A percentile compares a stretch with the other conserved stretches of the same genome.
These are phyloP conservation scores for Zygosaccharomyces pseudobailii DNA, from an alignment of 1,139 yeast genomes.

Conservation along the genomic window DNA sequence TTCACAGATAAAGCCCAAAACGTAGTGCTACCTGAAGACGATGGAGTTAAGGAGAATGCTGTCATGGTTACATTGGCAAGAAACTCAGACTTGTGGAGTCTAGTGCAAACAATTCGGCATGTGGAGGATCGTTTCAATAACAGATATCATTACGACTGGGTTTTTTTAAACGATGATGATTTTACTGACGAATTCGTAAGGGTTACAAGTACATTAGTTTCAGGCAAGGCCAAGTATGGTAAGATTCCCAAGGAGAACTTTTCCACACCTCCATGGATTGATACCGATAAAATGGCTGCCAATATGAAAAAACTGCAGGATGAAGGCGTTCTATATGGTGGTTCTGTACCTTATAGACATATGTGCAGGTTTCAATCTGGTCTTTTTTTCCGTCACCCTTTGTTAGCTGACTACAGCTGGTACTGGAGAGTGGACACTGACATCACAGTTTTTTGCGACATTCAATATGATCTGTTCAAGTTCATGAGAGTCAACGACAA, in stretches of 20 bases:
- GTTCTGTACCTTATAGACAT: conserved; percentile 62
- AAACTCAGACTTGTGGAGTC: conserved; percentile 58
- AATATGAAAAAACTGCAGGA: conserved; percentile 47
- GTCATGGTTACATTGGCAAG: conserved; percentile 73
- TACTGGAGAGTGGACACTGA: conserved; percentile 97
- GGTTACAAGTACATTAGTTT: conserved; percentile 35
- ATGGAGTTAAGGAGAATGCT: conserved; percentile 49
- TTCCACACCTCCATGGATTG: conserved; percentile 57
- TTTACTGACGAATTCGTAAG: conserved; percentile 43
- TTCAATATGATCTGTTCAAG: conserved; percentile 76
- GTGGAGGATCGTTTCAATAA: conserved; percentile 73
- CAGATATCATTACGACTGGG: conserved; percentile 62
- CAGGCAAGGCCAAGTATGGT: conserved; percentile 44
- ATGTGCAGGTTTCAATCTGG: conserved; percentile 95
- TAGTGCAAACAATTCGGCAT: conserved; percentile 58
- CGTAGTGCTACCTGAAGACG: conserved; percentile 29
- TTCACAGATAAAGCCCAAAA: conserved; percentile 29
- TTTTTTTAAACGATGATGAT: conserved; percentile 54
- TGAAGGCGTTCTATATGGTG: conserved; percentile 54
- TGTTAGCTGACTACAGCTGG: conserved; percentile 68
- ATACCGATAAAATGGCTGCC: conserved; percentile 49
- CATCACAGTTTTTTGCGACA: conserved; percentile 69
- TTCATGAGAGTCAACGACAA: conserved; percentile 72
- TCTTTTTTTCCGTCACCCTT: conserved; percentile 74
- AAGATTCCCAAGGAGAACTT: conserved; percentile 46